Evolutionary conservation across 495 filamentous ascomycete species (phyloP).

Genomic region (Xylaria scruposa): DNA sequence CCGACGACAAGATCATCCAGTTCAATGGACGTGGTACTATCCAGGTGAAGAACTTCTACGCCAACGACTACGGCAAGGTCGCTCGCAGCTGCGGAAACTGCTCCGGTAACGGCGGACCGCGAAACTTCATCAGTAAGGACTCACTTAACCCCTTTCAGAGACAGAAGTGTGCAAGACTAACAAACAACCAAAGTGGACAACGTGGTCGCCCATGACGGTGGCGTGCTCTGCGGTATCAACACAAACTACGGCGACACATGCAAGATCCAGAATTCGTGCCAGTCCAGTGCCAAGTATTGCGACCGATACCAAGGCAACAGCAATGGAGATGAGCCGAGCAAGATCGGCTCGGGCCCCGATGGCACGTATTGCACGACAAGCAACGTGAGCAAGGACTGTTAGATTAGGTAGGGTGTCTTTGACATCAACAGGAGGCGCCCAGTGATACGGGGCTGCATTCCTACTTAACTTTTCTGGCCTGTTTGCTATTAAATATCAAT

Average conservation of each 20-base stretch:
- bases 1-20: slow-evolving; percentile 69
- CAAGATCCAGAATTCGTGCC: slow-evolving; percentile 32
- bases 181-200: slow-evolving; percentile 43
- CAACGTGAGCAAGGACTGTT: slow-evolving; percentile 1
- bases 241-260: slow-evolving; percentile 58
- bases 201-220: slow-evolving; percentile 41
- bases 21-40: slow-evolving; percentile 67
- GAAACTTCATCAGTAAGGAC: slow-evolving; percentile 41
- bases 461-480: background rate
- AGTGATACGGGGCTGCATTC: background rate
- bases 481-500: background rate
- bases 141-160: slow-evolving; percentile 9
- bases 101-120: slow-evolving; percentile 38
- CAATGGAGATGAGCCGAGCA: slow-evolving; percentile 37
- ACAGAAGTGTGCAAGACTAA: slow-evolving; percentile 27
- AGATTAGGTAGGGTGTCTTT: background rate
- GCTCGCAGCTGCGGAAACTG: slow-evolving; percentile 68
- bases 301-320: slow-evolving; percentile 32
- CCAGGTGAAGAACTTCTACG: slow-evolving; percentile 63
- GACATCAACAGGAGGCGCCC: background rate
- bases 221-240: slow-evolving; percentile 53
- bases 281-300: slow-evolving; percentile 22
- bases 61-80: slow-evolving; percentile 56
- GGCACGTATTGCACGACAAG: slow-evolving; percentile 27
- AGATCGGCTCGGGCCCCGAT: slow-evolving; percentile 38